Conservation (phyloP, 2,329 filamentous ascomycete genomes). For the Cytospora schulzeri region DNA sequence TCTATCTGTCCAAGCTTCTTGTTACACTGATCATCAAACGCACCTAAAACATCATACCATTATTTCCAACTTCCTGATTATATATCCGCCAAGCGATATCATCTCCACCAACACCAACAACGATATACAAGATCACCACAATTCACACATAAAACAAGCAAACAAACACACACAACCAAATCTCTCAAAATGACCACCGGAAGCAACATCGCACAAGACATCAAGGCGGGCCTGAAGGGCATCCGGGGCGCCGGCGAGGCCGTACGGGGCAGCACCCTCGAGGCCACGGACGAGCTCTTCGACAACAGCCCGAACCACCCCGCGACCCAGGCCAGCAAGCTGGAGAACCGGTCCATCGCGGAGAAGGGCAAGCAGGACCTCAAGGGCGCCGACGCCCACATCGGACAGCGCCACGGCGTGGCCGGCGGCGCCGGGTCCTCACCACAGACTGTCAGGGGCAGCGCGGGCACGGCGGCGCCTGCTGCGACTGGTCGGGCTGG, state of each 20-base stretch:
- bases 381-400: slow-evolving; percentile 36
- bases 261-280: slow-evolving; percentile 36
- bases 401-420: slow-evolving; percentile 32
- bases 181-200: slow-evolving; percentile 31
- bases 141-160: background rate
- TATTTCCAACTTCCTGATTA: background rate
- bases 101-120: background rate
- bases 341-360: slow-evolving; percentile 36
- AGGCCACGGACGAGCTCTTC: slow-evolving; percentile 35
- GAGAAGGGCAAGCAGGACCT: slow-evolving; percentile 40
- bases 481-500: background rate
- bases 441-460: background rate
- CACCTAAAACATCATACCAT: background rate
- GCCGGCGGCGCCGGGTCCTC: background rate
- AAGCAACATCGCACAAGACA: slow-evolving; percentile 35
- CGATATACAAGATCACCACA: no score
- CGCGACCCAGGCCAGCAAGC: slow-evolving; percentile 30
- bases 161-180: background rate
- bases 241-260: slow-evolving; percentile 37
- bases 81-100: background rate
- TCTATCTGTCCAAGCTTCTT: background rate
- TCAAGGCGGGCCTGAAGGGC: slow-evolving; percentile 38
- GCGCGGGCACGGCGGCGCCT: background rate
- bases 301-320: slow-evolving; percentile 34
- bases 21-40: background rate